Base-by-base conservation (phyloP, 1,139 yeast species). In the Lodderomyces elongisporus region DNA sequence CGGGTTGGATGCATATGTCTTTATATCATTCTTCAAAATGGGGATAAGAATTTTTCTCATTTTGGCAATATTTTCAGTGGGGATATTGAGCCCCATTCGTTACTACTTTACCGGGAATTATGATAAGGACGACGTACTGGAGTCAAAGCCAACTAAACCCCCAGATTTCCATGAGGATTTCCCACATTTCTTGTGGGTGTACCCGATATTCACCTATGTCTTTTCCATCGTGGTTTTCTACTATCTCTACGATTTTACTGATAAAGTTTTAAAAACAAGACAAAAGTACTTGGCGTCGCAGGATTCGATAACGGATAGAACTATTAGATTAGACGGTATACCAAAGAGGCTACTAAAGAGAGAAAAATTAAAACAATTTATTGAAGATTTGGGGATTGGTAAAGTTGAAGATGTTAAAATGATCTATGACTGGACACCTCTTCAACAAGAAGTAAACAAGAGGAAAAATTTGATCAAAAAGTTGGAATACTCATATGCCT, bases 281-380 rank as follows among this genome's bases (percentile, higher is more conserved):
- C 98, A 91, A 53, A 67, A 70, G 43, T 85, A 85, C 52, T 63
- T 91, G 44, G 97, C 97, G 0, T 74, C 79, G 33, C 97, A 89
- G 53, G 83, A 85, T 53, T 82, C 96, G 5, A 75, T 91, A 35
- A 88, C 97, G 0, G 98, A 91, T 63, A 68, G 96, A 49, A 91
- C 98, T 0, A 84, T 91, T 35, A 66, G 93, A 39, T 58, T 91
- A 17, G 83, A 93, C 28, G 97, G 97, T 0, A 85, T 91, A n/a
- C 83, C 83, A 1, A 60, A 56, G 31, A 52, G 58, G 30, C 50
- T 75, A 39, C 47, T 66, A 35, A 69, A 63, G 35, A 57, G 60
- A 16, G 65, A 64, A 28, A 54, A 58, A 7, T 57, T 79, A 35
- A 75, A 73, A 38, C 51, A 52, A 22, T 79, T 78, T 45, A 68